Base-by-base conservation (phyloP, 1,284 basidiomycete genomes). In the Wolfiporia cocos region DNA sequence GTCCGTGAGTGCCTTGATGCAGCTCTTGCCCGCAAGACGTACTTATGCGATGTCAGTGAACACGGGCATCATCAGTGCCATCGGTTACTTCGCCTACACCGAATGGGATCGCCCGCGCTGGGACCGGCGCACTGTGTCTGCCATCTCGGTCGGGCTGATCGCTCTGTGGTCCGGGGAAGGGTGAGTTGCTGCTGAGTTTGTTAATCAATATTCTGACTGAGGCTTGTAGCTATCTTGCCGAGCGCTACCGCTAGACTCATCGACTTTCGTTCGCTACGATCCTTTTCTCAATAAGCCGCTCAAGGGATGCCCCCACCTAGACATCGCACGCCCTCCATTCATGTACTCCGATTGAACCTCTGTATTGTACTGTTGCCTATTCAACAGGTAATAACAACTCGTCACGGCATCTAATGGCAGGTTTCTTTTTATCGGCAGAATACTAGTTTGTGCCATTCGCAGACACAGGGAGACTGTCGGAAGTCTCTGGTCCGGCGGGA, bases 51-150 rank as follows among this genome's bases (percentile, higher is more conserved):
- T 7, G 6, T n/a, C 50, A 83, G 80, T 86, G 46, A 92, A 92
- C 58, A 61, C 82, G 3, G 80, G 73, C 11, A 61, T 91, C 15
- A 55, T 91, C 20, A 81, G 82, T 9, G 65, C 76, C 3, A 66
- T 89, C 22, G 81, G 83, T 2, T 92, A 83, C 62, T 66, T 78
- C 46, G 73, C 76, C 0, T 88, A 86, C 65, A 58, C 64, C 42
- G 72, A 89, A 62, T 90, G 88, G 86, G 64, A 80, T 37, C 62
- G 65, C 44, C 76, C 76, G 11, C 61, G 57, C 3, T 92, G 88
- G 88, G 86, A 92, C 61, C 68, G 75, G 48, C 71, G 80, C 15
- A 61, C 72, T 9, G 74, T 92, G 5, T 78, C 78, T 18, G 75
- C 76, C 6, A 66, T 86, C 21, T 69, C 76, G 7, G 73, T 79